These are phyloP conservation scores for Macadamia integrifolia DNA, from an alignment of 164 flowering plant species.

Conservation along the genomic window DNA sequence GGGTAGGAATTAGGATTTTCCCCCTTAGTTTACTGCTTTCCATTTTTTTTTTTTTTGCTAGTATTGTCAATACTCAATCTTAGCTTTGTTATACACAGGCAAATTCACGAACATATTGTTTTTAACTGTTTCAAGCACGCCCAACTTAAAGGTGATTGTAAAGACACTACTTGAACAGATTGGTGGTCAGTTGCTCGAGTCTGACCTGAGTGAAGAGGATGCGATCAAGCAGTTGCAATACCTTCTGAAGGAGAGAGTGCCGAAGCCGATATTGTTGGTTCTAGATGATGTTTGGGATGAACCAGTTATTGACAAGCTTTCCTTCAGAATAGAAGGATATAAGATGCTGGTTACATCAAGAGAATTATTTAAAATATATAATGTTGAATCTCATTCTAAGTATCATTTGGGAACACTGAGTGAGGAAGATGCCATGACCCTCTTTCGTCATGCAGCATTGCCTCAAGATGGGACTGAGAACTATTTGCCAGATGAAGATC, in stretches of 20 bases:
- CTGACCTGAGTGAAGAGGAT: constrained; percentile 16
- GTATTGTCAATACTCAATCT: no score
- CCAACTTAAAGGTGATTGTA: constrained; percentile 12
- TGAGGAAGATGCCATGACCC: constrained; percentile 29
- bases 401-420: constrained; percentile 23
- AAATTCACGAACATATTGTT: background rate
- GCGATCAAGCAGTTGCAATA: constrained; percentile 20
- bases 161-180: constrained; percentile 12
- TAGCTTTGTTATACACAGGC: no score
- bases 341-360: constrained; percentile 48
- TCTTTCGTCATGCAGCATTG: constrained; percentile 28
- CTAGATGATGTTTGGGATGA: constrained; percentile 40
- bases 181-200: constrained; percentile 1
- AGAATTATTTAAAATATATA: constrained; percentile 16
- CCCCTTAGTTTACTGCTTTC: no score
- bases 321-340: constrained; percentile 12
- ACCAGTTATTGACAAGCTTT: constrained; percentile 24
- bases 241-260: constrained; percentile 13
- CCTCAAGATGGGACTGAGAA: constrained; percentile 3
- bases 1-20: no score
- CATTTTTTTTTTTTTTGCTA: no score
- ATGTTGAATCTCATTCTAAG: constrained; percentile 12
- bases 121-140: constrained; percentile 16
- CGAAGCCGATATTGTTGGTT: constrained; percentile 21
- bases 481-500: constrained; percentile 13